Base-by-base conservation (phyloP, 1,284 basidiomycete species). In the Anthracocystis setariae region DNA sequence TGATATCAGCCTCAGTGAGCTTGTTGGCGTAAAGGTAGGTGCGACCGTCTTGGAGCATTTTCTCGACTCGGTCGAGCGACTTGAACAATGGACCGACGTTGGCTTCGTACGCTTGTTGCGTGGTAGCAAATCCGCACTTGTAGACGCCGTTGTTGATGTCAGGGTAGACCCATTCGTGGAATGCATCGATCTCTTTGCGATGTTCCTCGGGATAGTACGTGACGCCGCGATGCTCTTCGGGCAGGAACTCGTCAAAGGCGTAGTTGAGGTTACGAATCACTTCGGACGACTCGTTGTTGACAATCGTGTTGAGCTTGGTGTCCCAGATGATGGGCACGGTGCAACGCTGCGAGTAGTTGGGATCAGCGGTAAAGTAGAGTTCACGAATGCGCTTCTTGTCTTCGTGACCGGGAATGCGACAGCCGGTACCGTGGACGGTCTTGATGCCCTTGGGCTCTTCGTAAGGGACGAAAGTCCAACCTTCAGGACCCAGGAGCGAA, bases 221-320 rank as follows among this genome's bases (percentile, higher is more conserved):
- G 24, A 78, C 27, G 7, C 69, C 76, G 15, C 57, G 58, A 57
- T 64, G 65, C 44, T 76, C 63, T 9, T 62, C 18, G 3, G 76
- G 72, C 17, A 82, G 20, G 46, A 82, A 80, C 8, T 82, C 76
- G 55, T 83, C 77, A 37, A 83, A 83, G 10, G 58, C 62, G 21
- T 59, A 86, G 84, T 96, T 96, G 84, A 97, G 88, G 44, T 94
- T 91, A 53, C 95, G 90, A 77, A 98, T 93, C 78, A 98, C 69
- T 40, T 84, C 83, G 23, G 72, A 69, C 3, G 82, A 83, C 60
- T 83, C 81, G 70, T 82, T 98, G 86, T 92, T 96, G 56, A 98
- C 96, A 73, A 98, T 92, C 35, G 91, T 93, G 58, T 90, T 84
- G 38, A 84, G 85, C 84, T 96, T 92, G 86, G 90, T 95, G 86